These are phyloP conservation scores for Exophiala sp. DNA, from an alignment of 2,329 filamentous ascomycete genomes.

Conservation along the genomic window DNA sequence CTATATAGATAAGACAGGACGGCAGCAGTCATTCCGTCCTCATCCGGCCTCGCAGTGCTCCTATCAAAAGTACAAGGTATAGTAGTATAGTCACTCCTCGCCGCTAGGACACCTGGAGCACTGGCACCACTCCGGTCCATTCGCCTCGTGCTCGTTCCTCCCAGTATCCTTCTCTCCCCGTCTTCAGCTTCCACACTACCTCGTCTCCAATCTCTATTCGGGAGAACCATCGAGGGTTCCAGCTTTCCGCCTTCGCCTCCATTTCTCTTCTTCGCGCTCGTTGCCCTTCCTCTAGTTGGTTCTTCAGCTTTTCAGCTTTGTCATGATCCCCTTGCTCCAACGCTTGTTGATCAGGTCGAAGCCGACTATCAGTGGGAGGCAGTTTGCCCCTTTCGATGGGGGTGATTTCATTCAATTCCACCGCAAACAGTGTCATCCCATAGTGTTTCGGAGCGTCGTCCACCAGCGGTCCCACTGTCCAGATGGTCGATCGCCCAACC, in stretches of 20 bases:
- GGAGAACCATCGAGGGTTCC: constrained; percentile 79
- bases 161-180: constrained; percentile 86
- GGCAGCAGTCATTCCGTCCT: no score
- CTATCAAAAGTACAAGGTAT: no score
- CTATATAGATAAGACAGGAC: no score
- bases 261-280: constrained; percentile 65
- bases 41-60: no score
- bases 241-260: constrained; percentile 66
- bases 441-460: constrained; percentile 74
- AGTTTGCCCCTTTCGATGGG: constrained; percentile 66
- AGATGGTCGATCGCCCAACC: constrained; percentile 61
- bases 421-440: constrained; percentile 82
- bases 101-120: no score
- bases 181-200: constrained; percentile 68
- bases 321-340: constrained; percentile 78
- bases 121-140: constrained; percentile 56
- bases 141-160: constrained; percentile 65
- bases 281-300: constrained; percentile 78
- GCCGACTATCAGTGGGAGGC: constrained; percentile 72
- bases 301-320: constrained; percentile 75
- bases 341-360: constrained; percentile 81
- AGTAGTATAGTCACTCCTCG: no score
- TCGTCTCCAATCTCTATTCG: constrained; percentile 51
- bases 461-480: constrained; percentile 72
- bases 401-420: constrained; percentile 81